Base-by-base conservation (phyloP, 495 filamentous ascomycete genomes). In the Cercophora scortea region DNA sequence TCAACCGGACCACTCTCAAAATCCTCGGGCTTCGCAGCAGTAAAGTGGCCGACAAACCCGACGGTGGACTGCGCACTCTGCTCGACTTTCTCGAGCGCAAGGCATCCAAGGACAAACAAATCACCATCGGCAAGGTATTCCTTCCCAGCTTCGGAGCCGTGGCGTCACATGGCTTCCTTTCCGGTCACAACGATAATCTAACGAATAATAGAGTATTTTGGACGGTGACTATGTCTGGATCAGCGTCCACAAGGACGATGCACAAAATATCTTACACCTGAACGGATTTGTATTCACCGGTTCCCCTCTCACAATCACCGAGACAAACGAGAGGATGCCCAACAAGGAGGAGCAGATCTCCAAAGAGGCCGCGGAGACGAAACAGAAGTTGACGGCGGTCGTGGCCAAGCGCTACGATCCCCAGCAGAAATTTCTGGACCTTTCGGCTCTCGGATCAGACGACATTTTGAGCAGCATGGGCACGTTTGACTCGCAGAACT, bases 81-180 rank as follows among this genome's bases (percentile, higher is more conserved):
- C 66, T 91, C 44, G 73, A 71, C 46, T 97, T 92, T 69, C 76
- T 96, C 51, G 90, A 96, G 72, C 80, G 85, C 63, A 93, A 92
- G 70, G 78, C 82, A 52, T 76, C 74, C 59, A 66, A 73, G 67
- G 65, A 78, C 70, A 74, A 73, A 66, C 67, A 71, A 55, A 73
- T 88, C 54, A 87, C 74, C 63, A 85, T 95, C 53, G 85, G 80
- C 75, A 90, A 90, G 85, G 90, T 95, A 89, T 80, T 83, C 84
- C 68, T 74, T 25, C 39, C 11, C 49, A 51, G 25, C 6, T 25
- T 25, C 25, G 25, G 25, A 25, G 25, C 25, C 25, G 25, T 25
- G 25, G 9, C 36, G 38, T 38, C 32, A 51, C 45, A 35, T n/a
- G 10, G 11, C 10, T 41, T 32, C 38, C 36, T 6, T 19, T 12